These are phyloP conservation scores for Solanum sitiens DNA, from an alignment of 257 asterid genomes.

Conservation along the genomic window DNA sequence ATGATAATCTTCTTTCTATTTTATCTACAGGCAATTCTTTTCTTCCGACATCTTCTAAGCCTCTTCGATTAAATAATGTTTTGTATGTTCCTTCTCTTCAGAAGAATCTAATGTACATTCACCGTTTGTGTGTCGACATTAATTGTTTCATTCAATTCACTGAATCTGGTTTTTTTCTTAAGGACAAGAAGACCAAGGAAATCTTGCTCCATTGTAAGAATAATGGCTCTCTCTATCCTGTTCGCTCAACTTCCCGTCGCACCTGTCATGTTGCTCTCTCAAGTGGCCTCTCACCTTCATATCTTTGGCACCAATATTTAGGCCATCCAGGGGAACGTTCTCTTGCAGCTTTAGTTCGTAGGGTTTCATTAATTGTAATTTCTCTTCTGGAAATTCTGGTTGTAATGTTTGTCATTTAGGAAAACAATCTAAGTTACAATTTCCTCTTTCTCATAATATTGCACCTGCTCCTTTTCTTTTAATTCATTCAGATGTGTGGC, in stretches of 20 bases:
- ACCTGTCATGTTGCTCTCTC: background rate
- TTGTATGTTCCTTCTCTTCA: too few species aligned
- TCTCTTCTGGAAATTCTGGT: too few species aligned
- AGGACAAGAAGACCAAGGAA: too few species aligned
- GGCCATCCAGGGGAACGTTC: background rate
- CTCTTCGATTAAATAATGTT: background rate
- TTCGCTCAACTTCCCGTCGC: background rate
- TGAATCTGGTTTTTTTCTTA: too few species aligned
- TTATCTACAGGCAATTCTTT: background rate
- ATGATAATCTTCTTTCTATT: background rate
- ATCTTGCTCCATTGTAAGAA: background rate
- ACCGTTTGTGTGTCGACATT: too few species aligned
- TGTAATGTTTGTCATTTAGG: background rate
- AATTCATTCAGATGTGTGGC: too few species aligned
- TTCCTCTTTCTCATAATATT: background rate
- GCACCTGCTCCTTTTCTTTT: too few species aligned
- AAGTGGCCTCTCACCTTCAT: background rate
- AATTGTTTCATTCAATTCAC: too few species aligned
- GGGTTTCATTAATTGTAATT: background rate
- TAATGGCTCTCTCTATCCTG: background rate
- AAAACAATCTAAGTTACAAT: background rate
- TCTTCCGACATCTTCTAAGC: background rate
- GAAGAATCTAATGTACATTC: too few species aligned
- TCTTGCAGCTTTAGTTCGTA: background rate
- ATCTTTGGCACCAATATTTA: background rate